Base-by-base conservation (phyloP, 2,329 filamentous ascomycete species). In the Dactylellina drechsleri region DNA sequence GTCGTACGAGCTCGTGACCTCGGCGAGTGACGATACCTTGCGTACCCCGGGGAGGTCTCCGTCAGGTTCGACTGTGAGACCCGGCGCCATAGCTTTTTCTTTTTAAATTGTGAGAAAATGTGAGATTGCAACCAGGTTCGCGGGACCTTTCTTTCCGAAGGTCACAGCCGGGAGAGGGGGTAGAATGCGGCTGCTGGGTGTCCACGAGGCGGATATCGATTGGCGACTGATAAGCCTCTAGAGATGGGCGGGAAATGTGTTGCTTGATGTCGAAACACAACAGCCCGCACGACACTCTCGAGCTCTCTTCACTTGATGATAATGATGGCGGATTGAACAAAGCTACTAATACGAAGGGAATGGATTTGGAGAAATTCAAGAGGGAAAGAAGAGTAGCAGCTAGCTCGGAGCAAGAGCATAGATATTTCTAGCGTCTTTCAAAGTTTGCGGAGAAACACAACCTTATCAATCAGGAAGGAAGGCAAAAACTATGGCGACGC, bases 1-100 rank as follows among this genome's bases (percentile, higher is more conserved):
- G 80, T 97, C 91, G 82, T 92, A 98, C 54, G 86, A 83, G 62
- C 90, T 88, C 0, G 92, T 95, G 59, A 97, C 83, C 16, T 87
- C 83, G 50, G 85, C 82, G 43, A 92, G 83, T 49, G 85, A 83
- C 45, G 81, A 80, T 7, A 36, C 31, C 58, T 82, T 81, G 68
- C 84, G 83, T 41, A 84, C 81, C 20, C 81, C 78, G 2, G 83
- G 81, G 45, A 85, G 85, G 13, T 85, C 85, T 26, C 82, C 81
- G 61, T 80, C 79, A 13, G 82, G 79, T 16, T 85, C 83, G 15
- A 83, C 83, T 59, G 87, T 81, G 59, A 87, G 82, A 56, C 86
- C 86, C 43, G 88, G 87, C 64, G 87, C 87, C 88, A 90, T 90
- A 23, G 61, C 6, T 53, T 31, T 47, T 5, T 47, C 7, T 20